These are phyloP conservation scores for Apiospora rasikravindrae DNA, from an alignment of 2,329 filamentous ascomycete genomes.

Conservation along the genomic window DNA sequence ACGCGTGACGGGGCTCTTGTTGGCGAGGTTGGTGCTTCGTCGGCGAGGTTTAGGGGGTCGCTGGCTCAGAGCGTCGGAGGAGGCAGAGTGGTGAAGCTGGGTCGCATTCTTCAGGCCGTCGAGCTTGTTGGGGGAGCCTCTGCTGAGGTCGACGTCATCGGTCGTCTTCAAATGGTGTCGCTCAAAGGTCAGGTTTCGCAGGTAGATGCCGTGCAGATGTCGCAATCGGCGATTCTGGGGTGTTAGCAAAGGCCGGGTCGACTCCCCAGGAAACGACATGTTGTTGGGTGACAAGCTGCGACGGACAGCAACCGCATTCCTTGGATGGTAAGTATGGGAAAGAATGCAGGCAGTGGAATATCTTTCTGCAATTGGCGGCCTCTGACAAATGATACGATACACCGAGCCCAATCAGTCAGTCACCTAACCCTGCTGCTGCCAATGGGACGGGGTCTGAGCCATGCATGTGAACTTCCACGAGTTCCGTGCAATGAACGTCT, in stretches of 20 bases:
- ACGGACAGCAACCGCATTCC: neutral
- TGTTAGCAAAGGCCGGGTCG: slow-evolving; percentile 44
- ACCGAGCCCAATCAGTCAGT: neutral
- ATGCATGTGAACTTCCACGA: neutral
- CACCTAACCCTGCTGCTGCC: neutral
- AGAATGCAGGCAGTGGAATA: neutral
- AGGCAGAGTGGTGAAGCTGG: slow-evolving; percentile 60
- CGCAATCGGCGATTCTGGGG: slow-evolving; percentile 85
- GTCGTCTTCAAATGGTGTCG: slow-evolving; percentile 65
- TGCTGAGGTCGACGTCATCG: slow-evolving; percentile 80
- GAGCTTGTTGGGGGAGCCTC: slow-evolving; percentile 72
- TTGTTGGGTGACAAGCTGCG: neutral
- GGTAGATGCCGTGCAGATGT: slow-evolving; percentile 83
- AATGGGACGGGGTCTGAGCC: neutral
- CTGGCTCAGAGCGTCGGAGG: slow-evolving; percentile 56
- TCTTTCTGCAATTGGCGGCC: neutral
- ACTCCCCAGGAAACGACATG: slow-evolving; percentile 24
- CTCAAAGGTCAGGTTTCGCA: slow-evolving; percentile 81
- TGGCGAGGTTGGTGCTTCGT: slow-evolving; percentile 56
- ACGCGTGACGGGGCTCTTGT: slow-evolving; percentile 53
- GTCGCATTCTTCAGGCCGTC: slow-evolving; percentile 50
- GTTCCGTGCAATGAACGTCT: neutral
- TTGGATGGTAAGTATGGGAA: neutral
- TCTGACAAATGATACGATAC: neutral
- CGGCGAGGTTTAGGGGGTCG: slow-evolving; percentile 44